phyloP scores from a whole-genome alignment of 306 rosid species.

The Oxytropis ochrocephala region DNA sequence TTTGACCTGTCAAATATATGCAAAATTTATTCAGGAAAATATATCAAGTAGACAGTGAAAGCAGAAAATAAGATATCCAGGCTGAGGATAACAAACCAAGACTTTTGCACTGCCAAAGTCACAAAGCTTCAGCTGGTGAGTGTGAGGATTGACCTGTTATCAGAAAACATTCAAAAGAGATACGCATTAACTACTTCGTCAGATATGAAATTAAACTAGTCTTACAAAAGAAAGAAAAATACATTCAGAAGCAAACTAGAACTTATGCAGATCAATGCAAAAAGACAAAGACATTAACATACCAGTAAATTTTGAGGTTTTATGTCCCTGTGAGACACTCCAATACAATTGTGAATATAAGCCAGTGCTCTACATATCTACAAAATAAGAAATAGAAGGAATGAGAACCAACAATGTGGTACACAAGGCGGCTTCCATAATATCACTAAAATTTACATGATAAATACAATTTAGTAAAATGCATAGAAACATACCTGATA shows the following conservation, averaged over 20 bases:
- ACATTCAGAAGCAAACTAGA: background rate
- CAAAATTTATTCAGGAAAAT: background rate
- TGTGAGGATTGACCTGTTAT: constrained; percentile 73
- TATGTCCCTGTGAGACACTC: constrained; percentile 79
- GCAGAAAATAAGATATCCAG: background rate
- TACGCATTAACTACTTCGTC: background rate
- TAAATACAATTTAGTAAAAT: background rate
- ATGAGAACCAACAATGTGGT: constrained; percentile 3
- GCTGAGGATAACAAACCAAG: constrained; percentile 48
- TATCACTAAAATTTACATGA: background rate
- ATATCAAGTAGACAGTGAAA: background rate
- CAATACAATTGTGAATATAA: constrained; percentile 65
- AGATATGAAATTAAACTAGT: constrained; percentile 2
- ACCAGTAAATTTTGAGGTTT: constrained; percentile 85
- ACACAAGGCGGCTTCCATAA: background rate
- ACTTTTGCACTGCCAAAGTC: constrained; percentile 95
- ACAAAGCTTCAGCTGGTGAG: constrained; percentile 78
- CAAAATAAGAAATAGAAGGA: background rate
- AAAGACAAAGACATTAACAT: constrained; percentile 10
- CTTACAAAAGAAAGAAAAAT: background rate
- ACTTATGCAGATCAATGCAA: background rate
- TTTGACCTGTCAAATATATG: constrained; percentile 51
- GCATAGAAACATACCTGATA: constrained; percentile 53
- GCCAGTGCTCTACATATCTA: constrained; percentile 71
- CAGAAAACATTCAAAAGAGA: constrained; percentile 16